A percentile compares a stretch with the other conserved stretches of the same genome.
These are phyloP conservation scores for Trichoderma asperellum DNA, from an alignment of 2,329 filamentous ascomycete genomes.

Conservation along the genomic window DNA sequence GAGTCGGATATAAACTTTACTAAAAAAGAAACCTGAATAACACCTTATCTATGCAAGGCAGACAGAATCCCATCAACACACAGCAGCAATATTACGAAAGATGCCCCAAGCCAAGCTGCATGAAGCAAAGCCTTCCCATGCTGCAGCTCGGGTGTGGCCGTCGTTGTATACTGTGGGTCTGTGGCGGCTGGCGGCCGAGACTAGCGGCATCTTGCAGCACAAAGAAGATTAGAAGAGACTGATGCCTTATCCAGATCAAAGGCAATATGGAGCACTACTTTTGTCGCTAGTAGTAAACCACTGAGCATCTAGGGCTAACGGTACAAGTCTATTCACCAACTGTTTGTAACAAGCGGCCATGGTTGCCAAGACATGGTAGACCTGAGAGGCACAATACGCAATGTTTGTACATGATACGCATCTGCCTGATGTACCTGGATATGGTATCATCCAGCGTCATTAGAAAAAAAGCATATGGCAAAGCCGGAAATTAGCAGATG, in stretches of 20 bases:
- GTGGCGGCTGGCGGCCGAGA: slow-evolving; percentile 21
- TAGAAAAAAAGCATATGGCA: neutral
- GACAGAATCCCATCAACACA: neutral
- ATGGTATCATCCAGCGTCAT: neutral
- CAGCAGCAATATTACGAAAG: neutral
- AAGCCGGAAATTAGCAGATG: neutral
- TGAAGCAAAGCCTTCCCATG: neutral
- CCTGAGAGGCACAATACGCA: neutral
- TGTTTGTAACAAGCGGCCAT: neutral
- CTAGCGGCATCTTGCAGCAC: slow-evolving; percentile 24
- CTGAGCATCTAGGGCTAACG: neutral
- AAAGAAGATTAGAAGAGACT: neutral
- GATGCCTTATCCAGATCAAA: neutral
- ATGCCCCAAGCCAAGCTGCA: neutral
- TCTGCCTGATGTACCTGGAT: neutral
- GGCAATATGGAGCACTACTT: neutral
- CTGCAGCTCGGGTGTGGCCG: slow-evolving; percentile 23
- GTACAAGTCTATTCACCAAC: neutral
- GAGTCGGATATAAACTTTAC: neutral
- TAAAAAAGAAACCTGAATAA: neutral
- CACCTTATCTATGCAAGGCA: neutral
- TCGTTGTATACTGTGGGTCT: slow-evolving; percentile 13
- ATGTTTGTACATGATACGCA: neutral
- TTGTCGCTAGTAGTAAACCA: neutral
- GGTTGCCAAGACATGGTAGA: neutral